Conservation (phyloP, 2,329 filamentous ascomycete genomes). For the Penicillium sclerotigenum region DNA sequence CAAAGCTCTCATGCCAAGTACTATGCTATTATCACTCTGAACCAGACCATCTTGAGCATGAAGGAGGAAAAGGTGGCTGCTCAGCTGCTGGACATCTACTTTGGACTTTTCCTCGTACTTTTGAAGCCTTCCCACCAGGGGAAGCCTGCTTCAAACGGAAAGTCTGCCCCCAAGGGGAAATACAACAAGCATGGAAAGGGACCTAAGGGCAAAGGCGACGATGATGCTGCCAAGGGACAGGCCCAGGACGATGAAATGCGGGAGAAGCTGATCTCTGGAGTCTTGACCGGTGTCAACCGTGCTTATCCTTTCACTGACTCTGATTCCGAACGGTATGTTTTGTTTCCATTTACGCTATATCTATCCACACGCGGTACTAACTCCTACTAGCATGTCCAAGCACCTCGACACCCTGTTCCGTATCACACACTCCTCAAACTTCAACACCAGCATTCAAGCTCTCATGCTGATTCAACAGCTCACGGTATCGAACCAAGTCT, state of each 20-base stretch:
- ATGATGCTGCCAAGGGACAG: slow-evolving; percentile 33
- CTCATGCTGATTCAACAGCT: slow-evolving; percentile 93
- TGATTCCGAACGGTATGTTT: slow-evolving; percentile 66
- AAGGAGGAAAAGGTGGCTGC: slow-evolving; percentile 80
- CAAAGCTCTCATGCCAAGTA: slow-evolving; percentile 89
- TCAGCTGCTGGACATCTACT: slow-evolving; percentile 84
- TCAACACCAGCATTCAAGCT: slow-evolving; percentile 97
- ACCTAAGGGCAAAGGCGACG: slow-evolving; percentile 48
- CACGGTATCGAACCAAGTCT: slow-evolving; percentile 72
- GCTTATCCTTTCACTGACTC: slow-evolving; percentile 88
- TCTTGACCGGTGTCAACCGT: slow-evolving; percentile 91
- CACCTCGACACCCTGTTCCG: slow-evolving; percentile 93
- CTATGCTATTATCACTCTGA: slow-evolving; percentile 92
- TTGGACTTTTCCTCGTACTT: slow-evolving; percentile 78
- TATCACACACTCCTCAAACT: slow-evolving; percentile 96
- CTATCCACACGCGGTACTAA: neutral
- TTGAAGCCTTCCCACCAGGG: slow-evolving; percentile 57
- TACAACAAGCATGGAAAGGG: slow-evolving; percentile 51
- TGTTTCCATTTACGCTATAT: neutral
- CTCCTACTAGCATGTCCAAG: slow-evolving; percentile 52
- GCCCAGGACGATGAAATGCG: slow-evolving; percentile 65
- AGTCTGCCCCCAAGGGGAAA: slow-evolving; percentile 46
- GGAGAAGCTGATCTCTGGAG: slow-evolving; percentile 87
- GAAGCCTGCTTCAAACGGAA: slow-evolving; percentile 41
- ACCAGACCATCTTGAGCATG: slow-evolving; percentile 86